These are phyloP conservation scores for Nakazawaea wickerhamii DNA, from an alignment of 805 yeast species.

Conservation along the genomic window DNA sequence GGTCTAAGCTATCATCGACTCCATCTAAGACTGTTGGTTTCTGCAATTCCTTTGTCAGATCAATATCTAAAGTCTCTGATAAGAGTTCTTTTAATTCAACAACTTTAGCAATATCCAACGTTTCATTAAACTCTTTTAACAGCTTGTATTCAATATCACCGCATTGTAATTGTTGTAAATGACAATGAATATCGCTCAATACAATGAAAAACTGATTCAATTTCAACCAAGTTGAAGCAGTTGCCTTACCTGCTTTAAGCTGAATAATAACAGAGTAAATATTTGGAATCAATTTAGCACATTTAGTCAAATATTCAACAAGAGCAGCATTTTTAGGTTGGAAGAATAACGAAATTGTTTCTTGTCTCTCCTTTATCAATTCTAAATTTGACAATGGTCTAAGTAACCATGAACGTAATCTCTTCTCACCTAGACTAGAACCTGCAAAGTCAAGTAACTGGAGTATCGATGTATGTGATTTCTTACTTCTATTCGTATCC, in stretches of 20 bases:
- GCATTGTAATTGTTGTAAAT: constrained; percentile 9
- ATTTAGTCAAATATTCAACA: constrained; percentile 18
- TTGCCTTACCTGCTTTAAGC: constrained; percentile 23
- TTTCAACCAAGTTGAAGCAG: constrained; percentile 25
- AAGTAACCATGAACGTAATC: constrained; percentile 28
- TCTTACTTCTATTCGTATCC: constrained; percentile 14
- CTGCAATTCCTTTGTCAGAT: constrained; percentile 25
- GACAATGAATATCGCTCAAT: constrained; percentile 15
- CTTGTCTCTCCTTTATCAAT: constrained; percentile 25
- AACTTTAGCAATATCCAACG: constrained; percentile 14
- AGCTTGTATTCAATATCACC: not conserved
- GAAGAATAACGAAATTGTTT: constrained; percentile 23
- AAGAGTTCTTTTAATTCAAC: constrained; percentile 16
- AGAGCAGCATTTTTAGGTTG: constrained; percentile 17
- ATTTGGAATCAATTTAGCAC: constrained; percentile 26
- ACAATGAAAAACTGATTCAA: constrained; percentile 21
- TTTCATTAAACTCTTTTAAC: not conserved
- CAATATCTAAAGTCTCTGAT: constrained; percentile 31
- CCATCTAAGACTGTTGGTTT: constrained; percentile 26
- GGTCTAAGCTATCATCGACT: constrained; percentile 24
- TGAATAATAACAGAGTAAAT: constrained; percentile 19
- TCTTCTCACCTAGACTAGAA: constrained; percentile 25
- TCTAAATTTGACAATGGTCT: constrained; percentile 28
- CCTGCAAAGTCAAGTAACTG: constrained; percentile 22
- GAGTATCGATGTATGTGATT: constrained; percentile 16